These are phyloP conservation scores for Macrolepiota fuliginosa DNA, from an alignment of 768 basidiomycete species.

Conservation along the genomic window DNA sequence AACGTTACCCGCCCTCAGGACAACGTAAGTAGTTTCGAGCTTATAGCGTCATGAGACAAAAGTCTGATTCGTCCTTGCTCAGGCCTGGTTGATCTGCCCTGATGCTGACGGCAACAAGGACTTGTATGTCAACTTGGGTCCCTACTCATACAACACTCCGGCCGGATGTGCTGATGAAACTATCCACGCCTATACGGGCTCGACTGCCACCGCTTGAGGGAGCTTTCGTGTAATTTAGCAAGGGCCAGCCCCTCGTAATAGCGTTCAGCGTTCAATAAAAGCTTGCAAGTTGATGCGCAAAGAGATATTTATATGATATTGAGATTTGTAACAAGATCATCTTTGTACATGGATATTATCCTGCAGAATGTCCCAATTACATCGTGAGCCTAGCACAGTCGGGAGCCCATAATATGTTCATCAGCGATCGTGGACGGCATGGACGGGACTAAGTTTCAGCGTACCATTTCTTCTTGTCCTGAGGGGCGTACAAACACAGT, in stretches of 20 bases:
- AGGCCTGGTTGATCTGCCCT: conserved; percentile 60
- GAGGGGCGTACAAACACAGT: neutral
- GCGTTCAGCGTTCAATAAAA: neutral
- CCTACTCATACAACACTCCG: conserved; percentile 54
- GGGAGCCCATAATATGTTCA: no score
- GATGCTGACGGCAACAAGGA: conserved; percentile 40
- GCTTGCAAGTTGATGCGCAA: neutral
- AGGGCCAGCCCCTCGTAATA: neutral
- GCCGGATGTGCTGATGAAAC: conserved; percentile 60
- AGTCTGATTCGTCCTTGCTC: neutral
- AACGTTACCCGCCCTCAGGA: conserved; percentile 47
- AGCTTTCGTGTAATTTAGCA: neutral
- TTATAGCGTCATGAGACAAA: neutral
- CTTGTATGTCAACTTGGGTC: conserved; percentile 53
- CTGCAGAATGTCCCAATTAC: neutral
- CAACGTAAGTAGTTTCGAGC: conserved; percentile 35
- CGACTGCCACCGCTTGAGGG: conserved; percentile 37
- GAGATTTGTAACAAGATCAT: neutral
- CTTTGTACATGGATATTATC: neutral
- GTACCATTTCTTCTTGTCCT: neutral
- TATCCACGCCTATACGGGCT: conserved; percentile 58
- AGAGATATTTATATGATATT: neutral
- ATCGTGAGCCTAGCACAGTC: neutral
- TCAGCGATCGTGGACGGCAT: no score
- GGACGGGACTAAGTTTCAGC: neutral